Evolutionary conservation across 139 green algal species (phyloP).

Genomic region (Closterium sp.): DNA sequence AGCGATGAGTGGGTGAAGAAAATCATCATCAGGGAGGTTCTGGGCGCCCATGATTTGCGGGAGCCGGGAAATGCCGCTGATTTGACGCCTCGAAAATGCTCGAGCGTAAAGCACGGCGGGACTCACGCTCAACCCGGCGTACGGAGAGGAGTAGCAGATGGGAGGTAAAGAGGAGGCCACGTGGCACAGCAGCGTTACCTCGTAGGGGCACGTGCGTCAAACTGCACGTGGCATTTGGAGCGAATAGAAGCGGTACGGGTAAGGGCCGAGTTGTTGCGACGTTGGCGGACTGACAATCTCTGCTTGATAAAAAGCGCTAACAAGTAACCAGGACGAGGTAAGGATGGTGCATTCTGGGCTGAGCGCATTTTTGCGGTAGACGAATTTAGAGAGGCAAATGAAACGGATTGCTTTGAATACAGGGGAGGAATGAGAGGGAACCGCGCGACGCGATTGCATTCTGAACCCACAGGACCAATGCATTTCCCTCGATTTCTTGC

Average conservation of each 20-base stretch:
- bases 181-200: too few relatives aligned
- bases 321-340: too few relatives aligned
- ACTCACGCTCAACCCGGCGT: background rate
- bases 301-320: background rate
- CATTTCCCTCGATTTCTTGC: background rate
- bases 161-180: background rate
- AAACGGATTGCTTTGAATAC: background rate
- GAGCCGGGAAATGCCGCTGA: background rate
- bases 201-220: too few relatives aligned
- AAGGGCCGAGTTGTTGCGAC: too few relatives aligned
- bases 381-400: too few relatives aligned
- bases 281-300: too few relatives aligned
- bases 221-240: background rate
- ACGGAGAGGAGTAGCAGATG: background rate
- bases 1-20: background rate
- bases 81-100: too few relatives aligned
- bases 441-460: too few relatives aligned
- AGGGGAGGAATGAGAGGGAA: too few relatives aligned
- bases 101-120: too few relatives aligned
- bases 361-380: background rate
- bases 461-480: background rate
- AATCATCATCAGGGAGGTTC: background rate
- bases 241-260: background rate
- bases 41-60: background rate
- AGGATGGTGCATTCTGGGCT: background rate